Evolutionary conservation across 2,329 filamentous ascomycete species (phyloP).

Genomic region (Epichloe scottii): DNA sequence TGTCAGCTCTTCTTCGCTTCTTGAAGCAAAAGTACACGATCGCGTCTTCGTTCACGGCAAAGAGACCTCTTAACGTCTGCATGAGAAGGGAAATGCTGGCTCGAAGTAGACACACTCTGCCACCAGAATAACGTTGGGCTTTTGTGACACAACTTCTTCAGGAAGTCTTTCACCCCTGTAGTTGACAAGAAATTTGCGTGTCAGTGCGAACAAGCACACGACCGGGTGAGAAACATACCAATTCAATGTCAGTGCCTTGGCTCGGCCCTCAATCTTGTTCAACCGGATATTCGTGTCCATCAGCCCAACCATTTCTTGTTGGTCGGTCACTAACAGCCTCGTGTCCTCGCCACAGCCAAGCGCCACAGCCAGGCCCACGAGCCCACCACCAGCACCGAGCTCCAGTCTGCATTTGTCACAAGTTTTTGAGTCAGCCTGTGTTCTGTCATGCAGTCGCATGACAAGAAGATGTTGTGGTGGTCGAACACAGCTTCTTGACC

Average conservation of each 20-base stretch:
- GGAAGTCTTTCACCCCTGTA: conserved; percentile 49
- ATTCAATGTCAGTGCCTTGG: conserved; percentile 61
- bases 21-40: conserved; percentile 83
- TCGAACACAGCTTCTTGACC: not conserved
- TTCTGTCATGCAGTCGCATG: not conserved
- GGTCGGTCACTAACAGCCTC: conserved; percentile 74
- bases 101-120: conserved; percentile 98
- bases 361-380: conserved; percentile 59
- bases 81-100: conserved; percentile 84
- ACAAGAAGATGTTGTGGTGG: not conserved
- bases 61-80: conserved; percentile 60
- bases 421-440: conserved; percentile 10
- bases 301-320: conserved; percentile 69
- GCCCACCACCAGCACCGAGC: conserved; percentile 79
- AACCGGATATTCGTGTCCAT: conserved; percentile 82
- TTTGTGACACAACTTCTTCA: conserved; percentile 36
- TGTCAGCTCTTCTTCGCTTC: conserved; percentile 70
- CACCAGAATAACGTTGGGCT: conserved; percentile 75
- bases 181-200: not conserved
- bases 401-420: conserved; percentile 51
- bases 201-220: not conserved
- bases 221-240: conserved; percentile 43
- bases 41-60: conserved; percentile 56
- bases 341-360: conserved; percentile 37
- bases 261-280: conserved; percentile 54